Conservation (phyloP, 2,329 filamentous ascomycete species). For the Fusarium floridanum region DNA sequence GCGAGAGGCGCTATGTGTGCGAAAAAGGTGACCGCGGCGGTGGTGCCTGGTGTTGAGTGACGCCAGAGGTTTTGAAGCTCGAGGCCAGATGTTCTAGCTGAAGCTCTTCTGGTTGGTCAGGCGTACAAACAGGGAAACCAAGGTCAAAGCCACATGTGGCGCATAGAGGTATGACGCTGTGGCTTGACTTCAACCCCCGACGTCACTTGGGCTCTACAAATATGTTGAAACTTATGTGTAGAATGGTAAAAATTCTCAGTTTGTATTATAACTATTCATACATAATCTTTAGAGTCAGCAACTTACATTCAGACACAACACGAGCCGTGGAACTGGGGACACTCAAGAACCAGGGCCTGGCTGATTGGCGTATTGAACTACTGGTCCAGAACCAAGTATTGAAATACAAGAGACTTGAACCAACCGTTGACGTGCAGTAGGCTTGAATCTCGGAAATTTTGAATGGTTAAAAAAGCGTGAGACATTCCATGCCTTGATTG, state of each 20-base stretch:
- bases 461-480: neutral
- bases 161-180: conserved; percentile 3
- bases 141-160: conserved; percentile 18
- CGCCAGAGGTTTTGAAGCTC: conserved; percentile 16
- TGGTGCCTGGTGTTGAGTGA: conserved; percentile 27
- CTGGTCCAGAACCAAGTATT: neutral
- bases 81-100: conserved; percentile 45
- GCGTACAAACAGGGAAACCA: conserved; percentile 12
- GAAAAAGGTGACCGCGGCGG: conserved; percentile 29
- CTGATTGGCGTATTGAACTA: neutral
- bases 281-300: neutral
- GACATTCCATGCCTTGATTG: neutral
- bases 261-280: neutral
- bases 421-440: neutral
- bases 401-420: neutral
- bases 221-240: neutral
- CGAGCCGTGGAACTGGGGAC: neutral
- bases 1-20: conserved; percentile 2
- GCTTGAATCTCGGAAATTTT: neutral
- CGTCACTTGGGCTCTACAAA: neutral
- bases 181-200: conserved; percentile 47
- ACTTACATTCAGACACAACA: neutral
- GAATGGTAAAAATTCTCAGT: neutral
- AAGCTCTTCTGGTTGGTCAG: conserved; percentile 40
- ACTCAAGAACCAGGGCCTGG: neutral